Base-by-base conservation (phyloP, 2,329 filamentous ascomycete species). In the Talaromyces amestolkiae region DNA sequence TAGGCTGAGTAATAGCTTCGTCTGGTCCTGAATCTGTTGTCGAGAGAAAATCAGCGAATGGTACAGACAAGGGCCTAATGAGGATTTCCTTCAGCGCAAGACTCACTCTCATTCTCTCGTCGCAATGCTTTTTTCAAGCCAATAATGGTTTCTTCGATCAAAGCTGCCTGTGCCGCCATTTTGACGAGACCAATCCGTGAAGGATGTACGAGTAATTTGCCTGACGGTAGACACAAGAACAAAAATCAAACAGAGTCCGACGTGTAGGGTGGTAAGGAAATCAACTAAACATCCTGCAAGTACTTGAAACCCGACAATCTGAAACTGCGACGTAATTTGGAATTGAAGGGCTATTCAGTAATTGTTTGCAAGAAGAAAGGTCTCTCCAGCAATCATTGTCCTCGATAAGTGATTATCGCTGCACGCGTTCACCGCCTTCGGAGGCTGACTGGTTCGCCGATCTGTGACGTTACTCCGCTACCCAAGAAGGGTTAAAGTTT, bases 121-220 rank as follows among this genome's bases (percentile, higher is more conserved):
- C 79, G 78, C 67, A 85, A 72, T 37, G 83, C 82, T 69, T 81
- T 75, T 72, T 85, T 86, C 79, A 86, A 81, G 45, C 79, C 81
- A 64, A 82, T 77, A 69, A 86, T 85, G 11, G 84, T 86, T 69
- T 86, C 83, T 51, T 81, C 80, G 67, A 82, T 81, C 70, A 80
- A 67, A 59, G 77, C 79, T 61, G 77, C 76, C 72, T 81, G 79
- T 60, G 78, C 75, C 69, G 80, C 73, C 80, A 82, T 82, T 66
- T 65, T 68, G 71, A 65, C 65, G 6, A 43, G 35, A 37, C 1
- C 33, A n/a, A 51, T 24, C 27, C 11, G 53, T 56, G n/a, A 15
- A 37, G 31, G 33, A 22, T 19, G n/a, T 17, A 19, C 19, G 53
- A 56, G 33, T 31, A 19, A 56, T 35, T 37, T 37, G 53, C n/a